Evolutionary conservation across 805 yeast species (phyloP).

Genomic region (Wickerhamiella bombiphila): DNA sequence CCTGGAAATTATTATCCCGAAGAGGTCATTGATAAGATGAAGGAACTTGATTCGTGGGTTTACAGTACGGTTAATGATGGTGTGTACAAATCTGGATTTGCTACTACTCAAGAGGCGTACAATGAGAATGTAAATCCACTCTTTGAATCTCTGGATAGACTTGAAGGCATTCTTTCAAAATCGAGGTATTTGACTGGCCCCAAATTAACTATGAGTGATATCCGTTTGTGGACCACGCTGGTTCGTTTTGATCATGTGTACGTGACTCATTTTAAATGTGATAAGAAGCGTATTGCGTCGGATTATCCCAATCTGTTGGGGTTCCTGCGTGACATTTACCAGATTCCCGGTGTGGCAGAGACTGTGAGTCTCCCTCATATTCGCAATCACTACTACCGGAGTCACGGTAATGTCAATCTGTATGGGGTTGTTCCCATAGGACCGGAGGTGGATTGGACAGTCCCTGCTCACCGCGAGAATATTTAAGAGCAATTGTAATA

Average conservation of each 20-base stretch:
- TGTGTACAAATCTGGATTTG: conserved; percentile 85
- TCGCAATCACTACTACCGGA: conserved; percentile 78
- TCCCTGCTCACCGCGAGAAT: conserved; percentile 14
- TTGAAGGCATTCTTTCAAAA: conserved; percentile 20
- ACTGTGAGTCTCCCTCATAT: conserved; percentile 85
- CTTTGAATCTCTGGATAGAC: conserved; percentile 47
- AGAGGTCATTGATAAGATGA: conserved; percentile 40
- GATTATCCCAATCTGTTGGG: conserved; percentile 66
- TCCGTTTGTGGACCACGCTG: conserved; percentile 74
- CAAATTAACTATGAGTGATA: conserved; percentile 75
- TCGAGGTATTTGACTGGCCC: conserved; percentile 43
- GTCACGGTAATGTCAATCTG: conserved; percentile 72
- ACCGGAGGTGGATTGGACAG: conserved; percentile 33
- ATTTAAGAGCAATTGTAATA: no score
- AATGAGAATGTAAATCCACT: conserved; percentile 49
- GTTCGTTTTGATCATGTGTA: conserved; percentile 87
- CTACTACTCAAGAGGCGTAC: conserved; percentile 69
- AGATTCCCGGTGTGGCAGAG: conserved; percentile 49
- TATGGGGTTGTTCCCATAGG: conserved; percentile 75
- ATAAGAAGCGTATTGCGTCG: conserved; percentile 59
- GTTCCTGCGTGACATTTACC: conserved; percentile 70
- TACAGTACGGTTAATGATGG: conserved; percentile 82
- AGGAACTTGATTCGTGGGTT: conserved; percentile 66
- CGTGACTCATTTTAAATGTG: conserved; percentile 91
- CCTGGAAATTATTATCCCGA: conserved; percentile 46